These are phyloP conservation scores for Ustilago esculenta DNA, from an alignment of 1,284 basidiomycete species.

Conservation along the genomic window DNA sequence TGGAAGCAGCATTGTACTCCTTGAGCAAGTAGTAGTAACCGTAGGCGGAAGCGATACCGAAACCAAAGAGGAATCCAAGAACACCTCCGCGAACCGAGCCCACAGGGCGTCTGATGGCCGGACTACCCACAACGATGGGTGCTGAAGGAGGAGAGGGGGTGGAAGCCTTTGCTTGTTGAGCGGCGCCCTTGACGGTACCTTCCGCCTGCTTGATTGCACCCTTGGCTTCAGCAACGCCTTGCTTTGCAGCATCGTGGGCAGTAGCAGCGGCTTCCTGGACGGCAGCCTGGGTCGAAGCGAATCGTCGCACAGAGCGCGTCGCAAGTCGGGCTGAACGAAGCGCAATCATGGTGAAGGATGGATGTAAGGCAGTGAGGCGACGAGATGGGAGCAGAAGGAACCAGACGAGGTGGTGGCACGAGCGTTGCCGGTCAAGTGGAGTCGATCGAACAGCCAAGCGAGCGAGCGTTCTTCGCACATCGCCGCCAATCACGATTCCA, in stretches of 20 bases:
- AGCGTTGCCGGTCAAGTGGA: constrained; percentile 8
- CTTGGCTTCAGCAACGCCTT: constrained; percentile 22
- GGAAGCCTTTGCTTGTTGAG: constrained; percentile 20
- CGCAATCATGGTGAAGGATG: constrained; percentile 15
- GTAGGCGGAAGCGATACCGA: constrained; percentile 79
- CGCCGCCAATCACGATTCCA: too few species aligned
- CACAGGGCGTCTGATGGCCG: constrained; percentile 38
- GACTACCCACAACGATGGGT: constrained; percentile 34
- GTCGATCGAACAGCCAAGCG: background rate
- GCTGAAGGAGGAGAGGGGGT: constrained; percentile 22
- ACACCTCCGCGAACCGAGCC: constrained; percentile 67
- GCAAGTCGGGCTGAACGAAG: constrained; percentile 11
- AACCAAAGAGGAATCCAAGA: constrained; percentile 87
- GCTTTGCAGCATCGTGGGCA: constrained; percentile 17
- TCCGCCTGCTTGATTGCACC: constrained; percentile 22
- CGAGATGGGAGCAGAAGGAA: background rate
- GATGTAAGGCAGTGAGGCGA: background rate
- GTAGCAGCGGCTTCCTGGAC: constrained; percentile 23
- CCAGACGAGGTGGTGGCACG: constrained; percentile 24
- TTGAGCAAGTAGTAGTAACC: constrained; percentile 87
- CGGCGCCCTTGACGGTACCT: constrained; percentile 16
- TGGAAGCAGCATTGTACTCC: constrained; percentile 86
- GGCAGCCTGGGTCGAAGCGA: constrained; percentile 17
- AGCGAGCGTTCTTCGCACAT: background rate
- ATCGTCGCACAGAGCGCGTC: constrained; percentile 1